Conservation (phyloP, 441 rosid species). For the Omphalea diandra region DNA sequence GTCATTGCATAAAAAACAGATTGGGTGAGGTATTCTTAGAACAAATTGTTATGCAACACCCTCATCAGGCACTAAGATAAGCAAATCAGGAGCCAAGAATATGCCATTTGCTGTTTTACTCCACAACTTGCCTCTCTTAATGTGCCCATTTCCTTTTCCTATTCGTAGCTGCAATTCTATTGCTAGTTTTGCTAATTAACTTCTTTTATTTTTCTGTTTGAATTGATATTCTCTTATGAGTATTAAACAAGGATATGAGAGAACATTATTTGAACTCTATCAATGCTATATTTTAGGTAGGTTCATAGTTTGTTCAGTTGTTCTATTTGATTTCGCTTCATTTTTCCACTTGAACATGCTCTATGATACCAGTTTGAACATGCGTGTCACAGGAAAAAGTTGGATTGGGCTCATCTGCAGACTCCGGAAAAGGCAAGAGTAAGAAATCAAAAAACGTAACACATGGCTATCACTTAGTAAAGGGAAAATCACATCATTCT, state of each 20-base stretch:
- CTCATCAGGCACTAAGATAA: not conserved
- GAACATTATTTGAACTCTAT: too few species aligned
- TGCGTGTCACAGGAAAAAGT: constrained; percentile 59
- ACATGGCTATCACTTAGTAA: constrained; percentile 79
- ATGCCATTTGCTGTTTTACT: not conserved
- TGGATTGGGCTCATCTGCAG: constrained; percentile 60
- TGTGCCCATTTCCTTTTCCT: not conserved
- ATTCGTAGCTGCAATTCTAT: not conserved
- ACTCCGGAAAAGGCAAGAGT: constrained; percentile 89
- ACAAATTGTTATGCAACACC: not conserved
- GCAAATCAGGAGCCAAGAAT: not conserved
- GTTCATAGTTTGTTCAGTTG: not conserved
- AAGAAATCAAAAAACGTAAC: constrained; percentile 67
- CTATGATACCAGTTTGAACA: not conserved
- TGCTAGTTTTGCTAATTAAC: not conserved
- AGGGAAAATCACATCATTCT: constrained; percentile 64
- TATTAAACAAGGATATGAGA: not conserved
- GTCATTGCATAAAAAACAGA: not conserved
- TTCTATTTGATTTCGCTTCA: not conserved
- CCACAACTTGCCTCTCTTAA: not conserved
- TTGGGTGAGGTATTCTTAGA: not conserved
- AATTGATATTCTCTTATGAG: not conserved
- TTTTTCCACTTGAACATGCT: not conserved
- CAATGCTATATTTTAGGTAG: not conserved
- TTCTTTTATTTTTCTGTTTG: not conserved